These are phyloP conservation scores for Fulvia fulva DNA, from an alignment of 2,329 filamentous ascomycete genomes.

Conservation along the genomic window DNA sequence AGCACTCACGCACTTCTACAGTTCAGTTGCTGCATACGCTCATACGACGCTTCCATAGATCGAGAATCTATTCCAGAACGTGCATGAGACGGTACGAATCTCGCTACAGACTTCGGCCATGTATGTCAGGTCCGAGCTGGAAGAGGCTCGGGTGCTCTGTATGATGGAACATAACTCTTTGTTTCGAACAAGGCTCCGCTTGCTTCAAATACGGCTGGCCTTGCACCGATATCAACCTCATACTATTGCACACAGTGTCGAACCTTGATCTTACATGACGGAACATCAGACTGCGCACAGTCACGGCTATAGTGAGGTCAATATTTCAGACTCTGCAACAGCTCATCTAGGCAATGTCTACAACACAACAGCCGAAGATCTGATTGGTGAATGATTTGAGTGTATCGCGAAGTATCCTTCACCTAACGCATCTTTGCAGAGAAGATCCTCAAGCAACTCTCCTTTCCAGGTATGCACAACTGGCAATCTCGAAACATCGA, in stretches of 20 bases:
- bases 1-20: too few relatives aligned
- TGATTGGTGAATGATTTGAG: background rate
- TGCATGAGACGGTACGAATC: too few relatives aligned
- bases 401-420: background rate
- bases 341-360: background rate
- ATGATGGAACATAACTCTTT: too few relatives aligned
- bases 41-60: too few relatives aligned
- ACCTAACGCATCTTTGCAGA: background rate
- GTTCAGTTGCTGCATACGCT: too few relatives aligned
- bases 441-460: background rate
- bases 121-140: too few relatives aligned
- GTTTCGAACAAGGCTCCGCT: background rate
- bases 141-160: too few relatives aligned
- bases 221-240: too few relatives aligned
- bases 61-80: too few relatives aligned
- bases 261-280: background rate
- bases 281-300: background rate
- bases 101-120: too few relatives aligned
- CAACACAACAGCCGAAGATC: background rate
- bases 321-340: background rate
- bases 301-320: background rate
- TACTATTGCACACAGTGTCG: too few relatives aligned
- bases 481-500: background rate
- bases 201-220: too few relatives aligned
- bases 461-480: background rate